These are phyloP conservation scores for Shiraia sp. DNA, from an alignment of 2,329 filamentous ascomycete genomes.

Conservation along the genomic window DNA sequence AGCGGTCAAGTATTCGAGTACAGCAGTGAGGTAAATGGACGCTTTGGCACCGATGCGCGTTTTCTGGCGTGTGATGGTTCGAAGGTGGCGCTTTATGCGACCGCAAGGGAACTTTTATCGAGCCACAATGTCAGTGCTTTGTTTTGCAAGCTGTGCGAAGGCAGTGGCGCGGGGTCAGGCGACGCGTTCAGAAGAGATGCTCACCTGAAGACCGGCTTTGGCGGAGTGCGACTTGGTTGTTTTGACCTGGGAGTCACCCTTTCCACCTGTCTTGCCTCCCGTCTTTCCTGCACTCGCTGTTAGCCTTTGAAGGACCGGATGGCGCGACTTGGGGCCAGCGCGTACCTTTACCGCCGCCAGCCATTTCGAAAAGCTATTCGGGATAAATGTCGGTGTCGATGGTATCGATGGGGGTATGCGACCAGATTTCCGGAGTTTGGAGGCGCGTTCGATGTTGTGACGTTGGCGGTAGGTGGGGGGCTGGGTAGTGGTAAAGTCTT, in stretches of 20 bases:
- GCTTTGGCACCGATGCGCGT: slow-evolving; percentile 99
- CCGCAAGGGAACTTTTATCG: slow-evolving; percentile 86
- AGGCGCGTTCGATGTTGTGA: slow-evolving; percentile 33
- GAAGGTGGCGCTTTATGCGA: slow-evolving; percentile 99
- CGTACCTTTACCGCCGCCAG: slow-evolving; percentile 88
- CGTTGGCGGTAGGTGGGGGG: slow-evolving; percentile 39
- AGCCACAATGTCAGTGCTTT: slow-evolving; percentile 29
- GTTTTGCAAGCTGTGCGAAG: slow-evolving; percentile 11
- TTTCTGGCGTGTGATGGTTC: slow-evolving; percentile 99
- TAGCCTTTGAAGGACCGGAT: slow-evolving; percentile 19
- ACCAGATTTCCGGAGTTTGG: slow-evolving; percentile 29
- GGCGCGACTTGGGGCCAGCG: slow-evolving; percentile 45
- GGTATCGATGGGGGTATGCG: slow-evolving; percentile 36
- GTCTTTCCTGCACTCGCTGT: slow-evolving; percentile 52
- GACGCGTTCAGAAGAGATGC: slow-evolving; percentile 45
- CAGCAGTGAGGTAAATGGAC: slow-evolving; percentile 95
- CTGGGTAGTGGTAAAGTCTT: slow-evolving; percentile 34
- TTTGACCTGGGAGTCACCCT: slow-evolving; percentile 77
- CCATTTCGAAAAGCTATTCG: slow-evolving; percentile 53
- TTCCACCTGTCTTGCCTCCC: slow-evolving; percentile 88
- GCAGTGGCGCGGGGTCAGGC: slow-evolving; percentile 23
- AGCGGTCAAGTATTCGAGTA: slow-evolving; percentile 96
- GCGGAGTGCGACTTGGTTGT: slow-evolving; percentile 92
- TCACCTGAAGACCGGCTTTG: slow-evolving; percentile 92
- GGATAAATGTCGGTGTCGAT: slow-evolving; percentile 25